Evolutionary conservation across 2,329 filamentous ascomycete species (phyloP), one percentile per base, ranked within the genome.

Genomic region (Raffaelea deltoideospora): DNA sequence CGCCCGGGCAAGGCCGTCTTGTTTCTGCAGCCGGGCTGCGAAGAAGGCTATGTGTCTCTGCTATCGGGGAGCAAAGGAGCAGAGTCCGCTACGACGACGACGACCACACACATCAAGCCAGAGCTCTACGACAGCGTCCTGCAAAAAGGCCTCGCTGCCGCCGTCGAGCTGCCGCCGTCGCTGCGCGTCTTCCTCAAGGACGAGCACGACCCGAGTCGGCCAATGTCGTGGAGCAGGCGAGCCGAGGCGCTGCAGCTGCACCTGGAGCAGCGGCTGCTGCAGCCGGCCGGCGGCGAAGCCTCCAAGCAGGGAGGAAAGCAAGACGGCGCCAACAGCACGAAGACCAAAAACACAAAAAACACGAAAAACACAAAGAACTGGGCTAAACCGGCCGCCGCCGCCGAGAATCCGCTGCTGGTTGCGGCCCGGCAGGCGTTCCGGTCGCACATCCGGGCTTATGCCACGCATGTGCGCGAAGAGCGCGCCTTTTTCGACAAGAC

Each of bases 391-490:
- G 31, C 11, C 11, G 18, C 18, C 11, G 14, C 33, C 2, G 29
- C 24, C 15, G 29, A 33, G 34, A 23, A 32, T 8, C n/a, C 32
- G 3, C 72, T 81, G 28, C 71, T 93, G 5, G 85, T 93, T 48
- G 70, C 86, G 49, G 88, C 82, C 0, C 73, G 85, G 17, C 76
- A 83, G 46, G 90, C 79, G 0, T 98, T 83, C 61, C 85, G 92
- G 52, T 90, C 83, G 35, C 87, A 96, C 51, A 79, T 98, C 37
- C 72, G 90, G 37, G 90, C 90, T 1, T 98, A 98, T 54, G 86
- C 90, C 3, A 98, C 90, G 0, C 90, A 98, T 56, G 73, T 88
- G 21, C 78, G 82, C 22, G 77, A 79, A 31, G 90, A 98, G 60
- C 71, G 90, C 36, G 64, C 65, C 36, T 87, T 81, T 53, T 98